Evolutionary conservation across 2,329 filamentous ascomycete species (phyloP), one percentile per base, ranked within the genome.

Genomic region (Laburnicola sp.): DNA sequence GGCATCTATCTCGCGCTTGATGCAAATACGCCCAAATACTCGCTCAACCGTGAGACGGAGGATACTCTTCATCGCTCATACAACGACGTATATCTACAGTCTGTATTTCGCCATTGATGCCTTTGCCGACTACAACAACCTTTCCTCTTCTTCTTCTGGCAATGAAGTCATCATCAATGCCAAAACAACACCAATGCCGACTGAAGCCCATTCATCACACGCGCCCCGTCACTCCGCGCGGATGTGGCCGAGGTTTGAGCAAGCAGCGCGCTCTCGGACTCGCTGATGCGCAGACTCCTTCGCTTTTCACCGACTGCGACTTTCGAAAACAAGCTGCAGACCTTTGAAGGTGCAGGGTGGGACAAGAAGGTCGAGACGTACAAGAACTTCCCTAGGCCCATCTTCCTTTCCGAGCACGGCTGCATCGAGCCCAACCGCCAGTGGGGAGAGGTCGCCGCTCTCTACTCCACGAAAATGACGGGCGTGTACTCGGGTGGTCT

Each of bases 371-470:
- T 73, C 56, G 54, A 68, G 59, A 62, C 60, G 4, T 73, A 72
- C 63, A 49, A 58, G 50, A 50, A 70, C 59, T 73, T 72, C 64
- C 66, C 63, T 58, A 67, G 67, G 50, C 71, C 71, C 40, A 63
- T 96, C 69, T 96, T 96, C 84, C 82, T 97, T 48, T 96, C 92
- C 41, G 94, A 97, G 75, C 97, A 88, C 72, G 93, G 93, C 56
- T 97, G 93, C 80, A 86, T 83, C 75, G 87, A 84, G 72, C 91
- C 89, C 80, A 83, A 80, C 51, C 91, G 93, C 62, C 79, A 87
- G 65, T 99, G 96, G 71, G 79, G 84, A 48, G 93, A 97, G 78
- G 77, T 97, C 44, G 75, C 75, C 34, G 80, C 92, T 39, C 79
- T 99, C 49, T 97, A 96, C 86, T 83, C 77, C 72, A 76, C 75